These are phyloP conservation scores for Tremella yokohamensis DNA, from an alignment of 768 basidiomycete species.

Conservation along the genomic window DNA sequence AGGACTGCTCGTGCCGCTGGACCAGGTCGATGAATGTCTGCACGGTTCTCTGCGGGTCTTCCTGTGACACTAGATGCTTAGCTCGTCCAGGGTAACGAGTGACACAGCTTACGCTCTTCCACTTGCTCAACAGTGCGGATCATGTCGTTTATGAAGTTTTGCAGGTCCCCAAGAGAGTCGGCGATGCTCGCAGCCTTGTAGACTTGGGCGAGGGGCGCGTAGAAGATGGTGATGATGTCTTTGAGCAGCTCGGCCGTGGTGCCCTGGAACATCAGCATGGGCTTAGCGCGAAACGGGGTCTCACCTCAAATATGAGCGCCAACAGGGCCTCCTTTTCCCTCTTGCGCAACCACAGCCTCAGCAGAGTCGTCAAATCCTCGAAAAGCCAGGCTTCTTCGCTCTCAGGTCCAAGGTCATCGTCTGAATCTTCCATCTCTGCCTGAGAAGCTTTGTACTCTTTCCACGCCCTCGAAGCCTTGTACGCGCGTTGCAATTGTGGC, in stretches of 20 bases:
- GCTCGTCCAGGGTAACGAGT: background rate
- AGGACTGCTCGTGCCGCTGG: constrained; percentile 87
- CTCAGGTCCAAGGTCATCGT: constrained; percentile 83
- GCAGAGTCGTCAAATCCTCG: constrained; percentile 79
- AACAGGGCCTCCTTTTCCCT: constrained; percentile 88
- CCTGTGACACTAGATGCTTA: constrained; percentile 63
- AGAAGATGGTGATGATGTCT: constrained; percentile 99
- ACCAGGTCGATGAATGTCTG: constrained; percentile 91
- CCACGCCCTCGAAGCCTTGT: constrained; percentile 74
- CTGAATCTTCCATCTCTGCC: constrained; percentile 69
- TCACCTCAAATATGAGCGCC: constrained; percentile 87
- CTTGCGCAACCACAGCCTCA: constrained; percentile 71
- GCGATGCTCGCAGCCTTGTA: constrained; percentile 96
- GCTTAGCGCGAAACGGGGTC: constrained; percentile 20
- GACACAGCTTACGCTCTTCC: constrained; percentile 66
- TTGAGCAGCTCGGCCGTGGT: constrained; percentile 90
- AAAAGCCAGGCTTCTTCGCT: constrained; percentile 96
- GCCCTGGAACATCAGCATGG: constrained; percentile 59
- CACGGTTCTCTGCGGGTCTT: constrained; percentile 79
- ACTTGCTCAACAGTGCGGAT: constrained; percentile 88
- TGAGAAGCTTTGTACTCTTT: constrained; percentile 64
- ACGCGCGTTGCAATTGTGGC: constrained; percentile 74
- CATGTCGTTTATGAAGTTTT: constrained; percentile 90
- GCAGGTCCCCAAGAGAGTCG: constrained; percentile 84
- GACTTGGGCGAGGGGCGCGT: constrained; percentile 90